A percentile compares a stretch with the other conserved stretches of the same genome.
Evolutionary conservation across 768 basidiomycete species (phyloP).

Genomic region (Tulasnella sp.): DNA sequence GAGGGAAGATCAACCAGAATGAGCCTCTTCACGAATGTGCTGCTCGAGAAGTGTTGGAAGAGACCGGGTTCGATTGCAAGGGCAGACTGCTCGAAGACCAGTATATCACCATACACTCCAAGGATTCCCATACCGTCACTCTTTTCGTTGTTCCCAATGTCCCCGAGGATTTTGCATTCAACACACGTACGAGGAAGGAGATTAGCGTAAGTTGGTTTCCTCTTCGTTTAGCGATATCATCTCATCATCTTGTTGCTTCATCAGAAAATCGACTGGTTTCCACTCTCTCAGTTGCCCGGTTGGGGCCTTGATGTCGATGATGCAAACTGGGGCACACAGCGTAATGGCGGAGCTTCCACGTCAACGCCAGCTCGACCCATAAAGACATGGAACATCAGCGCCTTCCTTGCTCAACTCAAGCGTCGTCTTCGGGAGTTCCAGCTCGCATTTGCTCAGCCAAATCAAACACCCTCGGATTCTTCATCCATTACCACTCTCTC

Average conservation of each 20-base stretch:
- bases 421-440: slow-evolving; percentile 9
- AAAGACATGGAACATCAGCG: slow-evolving; percentile 10
- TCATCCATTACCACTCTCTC: no score
- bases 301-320: slow-evolving; percentile 36
- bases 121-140: slow-evolving; percentile 74
- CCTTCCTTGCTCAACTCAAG: slow-evolving; percentile 9
- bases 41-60: slow-evolving; percentile 88
- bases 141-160: slow-evolving; percentile 83
- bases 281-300: slow-evolving; percentile 73
- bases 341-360: no score
- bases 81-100: slow-evolving; percentile 51
- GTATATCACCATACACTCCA: slow-evolving; percentile 74
- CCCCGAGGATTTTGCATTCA: slow-evolving; percentile 76
- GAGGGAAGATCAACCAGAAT: slow-evolving; percentile 97
- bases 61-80: slow-evolving; percentile 85
- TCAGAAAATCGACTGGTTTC: slow-evolving; percentile 96
- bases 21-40: slow-evolving; percentile 79
- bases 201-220: slow-evolving; percentile 60
- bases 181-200: slow-evolving; percentile 93
- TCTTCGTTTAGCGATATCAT: background rate
- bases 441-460: slow-evolving; percentile 6
- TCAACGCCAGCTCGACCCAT: no score
- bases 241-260: background rate
- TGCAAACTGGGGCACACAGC: background rate
- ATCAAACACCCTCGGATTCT: no score